Conservation (phyloP, 208 protist genomes). For the Trypanosoma theileri region DNA sequence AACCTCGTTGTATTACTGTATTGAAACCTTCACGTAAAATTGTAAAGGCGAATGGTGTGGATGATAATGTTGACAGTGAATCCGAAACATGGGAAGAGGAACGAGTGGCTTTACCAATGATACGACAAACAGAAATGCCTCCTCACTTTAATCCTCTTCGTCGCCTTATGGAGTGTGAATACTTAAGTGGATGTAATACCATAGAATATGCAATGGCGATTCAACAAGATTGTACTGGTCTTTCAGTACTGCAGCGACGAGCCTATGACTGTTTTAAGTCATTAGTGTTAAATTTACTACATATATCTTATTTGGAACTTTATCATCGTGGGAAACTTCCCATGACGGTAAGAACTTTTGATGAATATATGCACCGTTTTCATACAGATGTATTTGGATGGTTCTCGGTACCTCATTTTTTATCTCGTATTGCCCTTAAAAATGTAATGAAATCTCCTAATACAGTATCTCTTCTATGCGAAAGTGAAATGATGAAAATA, state of each 20-base stretch:
- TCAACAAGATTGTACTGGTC: constrained; percentile 59
- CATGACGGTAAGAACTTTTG: constrained; percentile 30
- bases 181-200: constrained; percentile 38
- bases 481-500: constrained; percentile 18
- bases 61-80: constrained; percentile 47
- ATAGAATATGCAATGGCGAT: constrained; percentile 47
- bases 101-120: constrained; percentile 48
- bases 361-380: constrained; percentile 42
- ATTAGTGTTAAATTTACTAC: constrained; percentile 60
- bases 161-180: constrained; percentile 65
- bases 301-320: constrained; percentile 78
- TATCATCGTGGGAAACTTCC: constrained; percentile 44
- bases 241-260: constrained; percentile 70
- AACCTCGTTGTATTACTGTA: constrained; percentile 28
- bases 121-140: constrained; percentile 35
- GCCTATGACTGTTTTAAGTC: constrained; percentile 78
- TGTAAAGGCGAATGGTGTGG: constrained; percentile 19
- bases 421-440: constrained; percentile 15
- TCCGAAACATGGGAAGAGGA: constrained; percentile 67
- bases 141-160: constrained; percentile 66
- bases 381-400: constrained; percentile 55
- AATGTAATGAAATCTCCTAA: background rate
- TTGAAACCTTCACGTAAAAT: constrained; percentile 27
- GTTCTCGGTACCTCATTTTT: constrained; percentile 57
- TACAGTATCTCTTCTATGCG: constrained; percentile 12